Percentiles rank a stretch among this genome's conserved stretches.
Conservation (phyloP, 306 rosid genomes). For the Oxytropis ochrocephala region DNA sequence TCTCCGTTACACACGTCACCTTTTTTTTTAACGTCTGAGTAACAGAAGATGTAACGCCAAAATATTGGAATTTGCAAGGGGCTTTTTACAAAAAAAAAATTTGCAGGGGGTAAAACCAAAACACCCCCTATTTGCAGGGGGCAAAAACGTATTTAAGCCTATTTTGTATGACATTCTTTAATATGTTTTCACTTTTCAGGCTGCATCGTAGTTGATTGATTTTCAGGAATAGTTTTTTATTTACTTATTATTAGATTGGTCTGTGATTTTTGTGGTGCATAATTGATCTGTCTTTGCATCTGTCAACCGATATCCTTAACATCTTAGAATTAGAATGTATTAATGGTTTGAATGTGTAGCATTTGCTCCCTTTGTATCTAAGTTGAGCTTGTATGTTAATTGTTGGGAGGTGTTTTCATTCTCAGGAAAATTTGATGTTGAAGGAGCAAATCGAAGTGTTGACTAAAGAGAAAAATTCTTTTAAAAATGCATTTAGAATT, state of each 20-base stretch:
- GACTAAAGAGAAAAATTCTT: slow-evolving; percentile 62
- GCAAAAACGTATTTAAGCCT: too few species aligned
- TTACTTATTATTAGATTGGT: slow-evolving; percentile 10
- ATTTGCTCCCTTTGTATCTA: too few species aligned
- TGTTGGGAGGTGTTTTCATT: background rate
- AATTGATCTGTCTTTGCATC: background rate
- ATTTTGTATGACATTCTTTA: background rate
- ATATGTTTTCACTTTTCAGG: background rate
- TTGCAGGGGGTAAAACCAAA: too few species aligned
- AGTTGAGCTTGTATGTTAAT: background rate
- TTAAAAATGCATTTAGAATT: slow-evolving; percentile 74
- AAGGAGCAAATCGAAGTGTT: slow-evolving; percentile 74
- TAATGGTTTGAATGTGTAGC: background rate
- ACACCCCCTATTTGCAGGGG: too few species aligned
- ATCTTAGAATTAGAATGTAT: background rate
- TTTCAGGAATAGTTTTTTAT: background rate
- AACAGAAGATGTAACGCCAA: too few species aligned
- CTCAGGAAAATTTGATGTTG: slow-evolving; percentile 73
- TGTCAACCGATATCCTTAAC: background rate
- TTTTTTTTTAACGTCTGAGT: too few species aligned
- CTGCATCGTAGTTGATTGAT: background rate
- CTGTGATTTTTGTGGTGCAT: slow-evolving; percentile 4
- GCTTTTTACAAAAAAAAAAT: too few species aligned
- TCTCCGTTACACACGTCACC: too few species aligned
- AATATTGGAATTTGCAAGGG: too few species aligned